phyloP scores from a whole-genome alignment of 2,329 filamentous ascomycete genomes.

The Fusarium pseudograminearum region DNA sequence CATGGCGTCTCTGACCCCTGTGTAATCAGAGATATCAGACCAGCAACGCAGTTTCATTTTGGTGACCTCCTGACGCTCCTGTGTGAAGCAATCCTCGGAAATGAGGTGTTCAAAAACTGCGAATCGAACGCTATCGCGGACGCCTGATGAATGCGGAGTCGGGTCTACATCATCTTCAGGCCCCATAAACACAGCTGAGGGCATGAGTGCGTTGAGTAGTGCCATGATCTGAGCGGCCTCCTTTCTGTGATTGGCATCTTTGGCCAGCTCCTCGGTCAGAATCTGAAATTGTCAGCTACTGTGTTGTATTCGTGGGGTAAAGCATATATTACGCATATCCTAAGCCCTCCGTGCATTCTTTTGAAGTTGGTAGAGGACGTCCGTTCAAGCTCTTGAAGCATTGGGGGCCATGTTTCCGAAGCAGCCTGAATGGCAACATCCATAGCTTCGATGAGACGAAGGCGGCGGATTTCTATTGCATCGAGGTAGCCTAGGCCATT shows the following conservation, averaged over 20 bases:
- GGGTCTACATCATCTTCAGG: conserved; percentile 44
- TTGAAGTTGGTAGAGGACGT: conserved; percentile 48
- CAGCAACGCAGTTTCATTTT: conserved; percentile 51
- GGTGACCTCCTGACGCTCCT: conserved; percentile 42
- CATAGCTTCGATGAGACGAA: conserved; percentile 46
- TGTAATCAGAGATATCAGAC: conserved; percentile 51
- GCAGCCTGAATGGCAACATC: conserved; percentile 27
- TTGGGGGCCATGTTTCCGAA: conserved; percentile 23
- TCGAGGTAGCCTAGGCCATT: conserved; percentile 51
- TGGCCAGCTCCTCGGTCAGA: conserved; percentile 44
- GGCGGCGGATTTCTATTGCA: conserved; percentile 51
- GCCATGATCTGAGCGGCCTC: conserved; percentile 49
- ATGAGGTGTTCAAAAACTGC: conserved; percentile 53
- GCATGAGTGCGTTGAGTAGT: conserved; percentile 53
- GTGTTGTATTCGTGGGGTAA: not conserved
- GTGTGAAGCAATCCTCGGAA: conserved; percentile 38
- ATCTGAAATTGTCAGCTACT: conserved; percentile 39
- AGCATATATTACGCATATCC: conserved; percentile 48
- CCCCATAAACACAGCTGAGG: conserved; percentile 43
- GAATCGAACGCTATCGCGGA: conserved; percentile 54
- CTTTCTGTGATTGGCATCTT: conserved; percentile 16
- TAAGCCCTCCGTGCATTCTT: conserved; percentile 51
- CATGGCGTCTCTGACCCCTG: conserved; percentile 47
- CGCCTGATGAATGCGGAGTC: conserved; percentile 47
- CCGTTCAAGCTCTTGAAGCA: conserved; percentile 50